Percentiles rank a stretch among this genome's conserved stretches.
Evolutionary conservation across 1,284 basidiomycete species (phyloP).

Genomic region (Ceratobasidium sp.): DNA sequence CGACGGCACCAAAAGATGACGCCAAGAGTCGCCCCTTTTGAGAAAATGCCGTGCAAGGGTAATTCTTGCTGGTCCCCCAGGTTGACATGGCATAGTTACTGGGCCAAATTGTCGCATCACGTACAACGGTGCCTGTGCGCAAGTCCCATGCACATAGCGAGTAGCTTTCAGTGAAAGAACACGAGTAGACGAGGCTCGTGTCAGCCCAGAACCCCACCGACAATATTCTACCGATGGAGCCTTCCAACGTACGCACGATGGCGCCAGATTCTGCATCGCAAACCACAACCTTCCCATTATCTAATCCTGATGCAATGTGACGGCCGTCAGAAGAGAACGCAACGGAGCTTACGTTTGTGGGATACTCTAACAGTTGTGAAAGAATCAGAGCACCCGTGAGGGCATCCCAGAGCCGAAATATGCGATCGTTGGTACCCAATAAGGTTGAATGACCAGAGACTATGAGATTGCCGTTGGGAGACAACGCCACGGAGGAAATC

Average conservation of each 20-base stretch:
- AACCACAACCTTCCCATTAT: neutral
- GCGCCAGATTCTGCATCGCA: neutral
- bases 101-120: neutral
- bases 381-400: neutral
- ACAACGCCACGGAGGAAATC: neutral
- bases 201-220: neutral
- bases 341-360: neutral
- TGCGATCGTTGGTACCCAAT: too few relatives aligned
- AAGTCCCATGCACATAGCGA: neutral
- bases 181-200: neutral
- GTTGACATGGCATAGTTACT: too few relatives aligned
- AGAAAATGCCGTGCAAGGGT: neutral
- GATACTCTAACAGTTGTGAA: too few relatives aligned
- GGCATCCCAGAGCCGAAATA: neutral
- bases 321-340: neutral
- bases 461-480: neutral
- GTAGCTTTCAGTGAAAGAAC: neutral
- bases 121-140: neutral
- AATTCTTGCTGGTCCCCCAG: too few relatives aligned
- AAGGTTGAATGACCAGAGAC: neutral
- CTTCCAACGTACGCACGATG: neutral
- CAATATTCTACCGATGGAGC: neutral
- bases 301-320: neutral
- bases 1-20: neutral
- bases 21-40: neutral